A percentile compares a stretch with the other conserved stretches of the same genome.
phyloP scores from a whole-genome alignment of 2,329 filamentous ascomycete genomes.

The Scopulariopsis brevicaulis region DNA sequence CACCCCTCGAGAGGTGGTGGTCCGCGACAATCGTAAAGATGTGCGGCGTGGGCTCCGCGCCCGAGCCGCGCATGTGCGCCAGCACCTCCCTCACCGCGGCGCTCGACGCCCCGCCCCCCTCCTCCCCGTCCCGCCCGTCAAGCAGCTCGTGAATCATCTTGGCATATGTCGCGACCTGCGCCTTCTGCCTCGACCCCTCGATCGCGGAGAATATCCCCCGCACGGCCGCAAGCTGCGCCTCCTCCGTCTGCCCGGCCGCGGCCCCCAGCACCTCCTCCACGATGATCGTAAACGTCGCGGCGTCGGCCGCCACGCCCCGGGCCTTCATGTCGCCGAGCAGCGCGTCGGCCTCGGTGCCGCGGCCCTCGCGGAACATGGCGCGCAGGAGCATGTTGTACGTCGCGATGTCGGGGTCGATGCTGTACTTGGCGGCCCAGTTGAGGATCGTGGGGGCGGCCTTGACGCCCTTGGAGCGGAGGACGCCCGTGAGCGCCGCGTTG shows the following conservation, averaged over 20 bases:
- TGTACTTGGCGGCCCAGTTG: constrained; percentile 43
- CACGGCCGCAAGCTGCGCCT: constrained; percentile 38
- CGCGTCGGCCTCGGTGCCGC: constrained; percentile 32
- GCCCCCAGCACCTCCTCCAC: constrained; percentile 44
- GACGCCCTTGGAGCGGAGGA: constrained; percentile 38
- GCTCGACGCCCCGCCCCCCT: constrained; percentile 35
- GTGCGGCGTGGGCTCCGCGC: constrained; percentile 44
- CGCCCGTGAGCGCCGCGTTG: constrained; percentile 57
- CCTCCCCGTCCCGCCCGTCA: background rate
- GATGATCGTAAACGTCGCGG: constrained; percentile 63
- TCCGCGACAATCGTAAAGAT: constrained; percentile 67
- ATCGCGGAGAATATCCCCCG: constrained; percentile 45
- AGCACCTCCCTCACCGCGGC: constrained; percentile 37
- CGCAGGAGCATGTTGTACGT: constrained; percentile 62
- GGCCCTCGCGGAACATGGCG: constrained; percentile 39
- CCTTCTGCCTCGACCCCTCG: constrained; percentile 39
- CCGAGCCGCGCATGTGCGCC: constrained; percentile 43
- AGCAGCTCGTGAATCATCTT: constrained; percentile 59
- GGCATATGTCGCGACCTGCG: constrained; percentile 54
- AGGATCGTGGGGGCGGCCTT: constrained; percentile 42
- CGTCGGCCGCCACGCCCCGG: constrained; percentile 44
- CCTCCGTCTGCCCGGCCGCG: constrained; percentile 23
- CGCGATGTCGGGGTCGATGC: constrained; percentile 42
- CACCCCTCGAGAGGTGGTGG: constrained; percentile 51
- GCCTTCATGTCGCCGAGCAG: constrained; percentile 49